phyloP scores from a whole-genome alignment of 306 rosid species.

The Vigna radiata region DNA sequence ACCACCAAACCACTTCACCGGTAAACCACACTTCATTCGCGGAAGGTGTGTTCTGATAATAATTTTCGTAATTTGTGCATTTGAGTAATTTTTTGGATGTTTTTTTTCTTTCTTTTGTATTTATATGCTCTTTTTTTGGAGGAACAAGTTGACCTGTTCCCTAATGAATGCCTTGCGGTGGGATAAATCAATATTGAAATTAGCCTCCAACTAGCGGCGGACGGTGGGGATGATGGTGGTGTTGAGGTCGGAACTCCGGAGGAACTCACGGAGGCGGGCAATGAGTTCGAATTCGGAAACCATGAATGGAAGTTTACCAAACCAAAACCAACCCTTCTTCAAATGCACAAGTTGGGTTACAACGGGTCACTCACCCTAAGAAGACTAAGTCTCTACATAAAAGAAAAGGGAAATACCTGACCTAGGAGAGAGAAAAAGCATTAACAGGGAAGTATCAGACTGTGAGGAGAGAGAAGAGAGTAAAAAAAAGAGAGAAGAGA shows the following conservation, averaged over 20 bases:
- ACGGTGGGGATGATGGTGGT: slow-evolving; percentile 72
- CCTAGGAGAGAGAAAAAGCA: no score
- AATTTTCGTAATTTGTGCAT: neutral
- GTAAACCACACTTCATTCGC: slow-evolving; percentile 10
- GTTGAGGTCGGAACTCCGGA: slow-evolving; percentile 71
- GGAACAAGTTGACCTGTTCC: slow-evolving; percentile 75
- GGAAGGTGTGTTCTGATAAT: slow-evolving; percentile 45
- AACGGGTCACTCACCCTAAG: slow-evolving; percentile 36
- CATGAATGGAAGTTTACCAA: slow-evolving; percentile 42
- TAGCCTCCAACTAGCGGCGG: slow-evolving; percentile 73
- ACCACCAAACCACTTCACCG: neutral
- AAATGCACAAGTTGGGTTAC: slow-evolving; percentile 26
- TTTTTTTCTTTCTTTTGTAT: neutral
- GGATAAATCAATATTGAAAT: slow-evolving; percentile 73
- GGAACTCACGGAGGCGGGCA: slow-evolving; percentile 77
- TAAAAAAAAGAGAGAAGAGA: no score
- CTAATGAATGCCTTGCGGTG: slow-evolving; percentile 71
- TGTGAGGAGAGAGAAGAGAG: no score
- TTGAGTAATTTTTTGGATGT: neutral
- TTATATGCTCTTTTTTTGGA: slow-evolving; percentile 40
- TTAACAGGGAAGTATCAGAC: no score
- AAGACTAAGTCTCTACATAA: slow-evolving; percentile 33
- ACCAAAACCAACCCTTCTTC: slow-evolving; percentile 5
- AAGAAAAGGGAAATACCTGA: neutral
- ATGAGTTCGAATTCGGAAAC: slow-evolving; percentile 80